Base-by-base conservation (phyloP, 257 asterid species). In the Fraxinus anomala region DNA sequence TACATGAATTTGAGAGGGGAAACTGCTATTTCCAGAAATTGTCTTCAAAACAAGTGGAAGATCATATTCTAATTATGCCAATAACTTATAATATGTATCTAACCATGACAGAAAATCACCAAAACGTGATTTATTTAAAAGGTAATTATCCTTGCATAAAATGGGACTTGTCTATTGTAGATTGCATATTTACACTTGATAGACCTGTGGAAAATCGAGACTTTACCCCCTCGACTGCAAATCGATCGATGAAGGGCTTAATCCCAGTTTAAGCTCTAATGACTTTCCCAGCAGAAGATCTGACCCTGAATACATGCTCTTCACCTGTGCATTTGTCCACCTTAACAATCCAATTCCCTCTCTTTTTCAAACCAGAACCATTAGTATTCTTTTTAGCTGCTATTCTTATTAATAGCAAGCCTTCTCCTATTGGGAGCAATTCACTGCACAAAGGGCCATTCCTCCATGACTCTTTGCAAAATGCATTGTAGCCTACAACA, bases 361-460 rank as follows among this genome's bases (percentile, higher is more conserved):
- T 88, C 37, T 69, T 84, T 11, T 44, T 77, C 33, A 70, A 10
- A 33, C 68, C 73, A 7, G 11, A 4, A 14, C 37, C 59, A 24
- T 21, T 77, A 39, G 73, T 19, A 6, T 80, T 78, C 14, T 54
- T 70, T 12, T 34, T 68, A 8, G 80, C 89, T 26, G 84, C 78
- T 14, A 80, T 75, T 81, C 91, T 82, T 1, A 89, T 89, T 34
- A 94, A 81, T 77, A 92, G 71, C 82, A 94, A 68, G 10, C 97
- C 98, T 70, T 88, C 96, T 66, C 96, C 97, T 0, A 94, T 94
- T 0, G 97, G 98, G 88, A 94, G 86, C 82, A 92, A 75, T 61
- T 88, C 94, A 12, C 90, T 82, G 0, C 86, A 75, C 72, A 83
- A 74, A 3, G 84, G 83, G 73, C 89, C 80, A 16, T 84, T 86